Base-by-base conservation (phyloP, 345 rosid species). In the Salix exigua region DNA sequence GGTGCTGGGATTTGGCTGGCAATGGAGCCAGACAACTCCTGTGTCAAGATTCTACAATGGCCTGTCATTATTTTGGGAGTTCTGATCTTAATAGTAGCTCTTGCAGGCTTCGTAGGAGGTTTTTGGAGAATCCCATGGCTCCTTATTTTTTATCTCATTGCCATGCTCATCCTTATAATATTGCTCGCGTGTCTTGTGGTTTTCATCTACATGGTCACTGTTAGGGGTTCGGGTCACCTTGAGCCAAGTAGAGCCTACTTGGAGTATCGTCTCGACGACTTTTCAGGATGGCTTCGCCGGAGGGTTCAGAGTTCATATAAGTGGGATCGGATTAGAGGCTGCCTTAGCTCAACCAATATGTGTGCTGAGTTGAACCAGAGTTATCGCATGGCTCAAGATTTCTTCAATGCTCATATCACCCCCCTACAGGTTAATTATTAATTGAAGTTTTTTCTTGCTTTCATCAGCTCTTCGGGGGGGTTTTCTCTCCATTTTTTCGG, bases 1-100 rank as follows among this genome's bases (percentile, higher is more conserved):
- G 98, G 97, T 1, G 89, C 90, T 13, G 97, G 98, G 72, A 92
- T 96, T 81, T 96, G 98, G 99, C 88, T 96, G 0, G 78, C 97
- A 25, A 89, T 40, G 5, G 88, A 90, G 63, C 87, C 92, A 1
- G 98, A 92, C 84, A 91, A 96, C 81, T 86, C 96, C 0, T 96
- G 99, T 46, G 91, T 93, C 16, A 92, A 89, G 84, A 83, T 93
- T 19, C 88, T 96, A 12, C 98, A 92, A 70, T 94, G 97, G 98
- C 99, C 99, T 9, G 87, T 94, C 33, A 94, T 96, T 50, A 87
- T 91, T 66, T 74, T 96, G 6, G 99, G 99, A 11, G 73, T 90
- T 76, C 79, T 92, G 1, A 86, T 96, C 76, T 80, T 94, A 9
- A 65, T 87, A 0, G 97, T 91, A 31, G 91, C 94, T 75, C 79